Percentiles rank a stretch among this genome's conserved stretches.
These are phyloP conservation scores for Citrus australasica DNA, from an alignment of 345 rosid genomes.

Conservation along the genomic window DNA sequence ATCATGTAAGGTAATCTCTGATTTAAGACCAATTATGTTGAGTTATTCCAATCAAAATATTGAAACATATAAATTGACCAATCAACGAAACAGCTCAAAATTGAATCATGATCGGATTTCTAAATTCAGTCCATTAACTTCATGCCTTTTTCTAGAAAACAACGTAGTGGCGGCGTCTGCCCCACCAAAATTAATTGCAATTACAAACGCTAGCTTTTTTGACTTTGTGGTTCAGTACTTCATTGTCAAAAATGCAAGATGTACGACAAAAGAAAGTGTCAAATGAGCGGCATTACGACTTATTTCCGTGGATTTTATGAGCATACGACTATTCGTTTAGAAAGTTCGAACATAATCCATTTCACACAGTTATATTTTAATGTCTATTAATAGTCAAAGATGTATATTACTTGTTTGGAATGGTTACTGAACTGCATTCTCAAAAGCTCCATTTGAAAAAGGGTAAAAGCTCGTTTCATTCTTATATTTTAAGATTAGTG, in stretches of 20 bases:
- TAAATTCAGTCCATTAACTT: no score
- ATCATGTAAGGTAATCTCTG: conserved; percentile 18
- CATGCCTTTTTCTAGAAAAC: no score
- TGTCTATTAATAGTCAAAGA: no score
- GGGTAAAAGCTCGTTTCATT: no score
- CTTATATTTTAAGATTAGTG: no score
- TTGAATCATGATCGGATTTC: background rate
- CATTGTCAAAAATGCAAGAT: background rate
- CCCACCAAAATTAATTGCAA: background rate
- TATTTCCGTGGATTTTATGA: background rate
- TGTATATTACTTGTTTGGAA: no score
- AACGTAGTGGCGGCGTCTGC: background rate
- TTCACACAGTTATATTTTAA: no score
- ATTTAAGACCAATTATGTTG: conserved; percentile 6
- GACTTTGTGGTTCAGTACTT: background rate
- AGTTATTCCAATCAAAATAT: background rate
- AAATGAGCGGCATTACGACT: background rate
- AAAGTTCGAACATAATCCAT: background rate
- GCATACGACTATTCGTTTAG: background rate
- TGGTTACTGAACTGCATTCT: no score
- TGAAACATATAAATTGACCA: background rate
- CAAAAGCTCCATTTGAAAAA: no score
- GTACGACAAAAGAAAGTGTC: background rate
- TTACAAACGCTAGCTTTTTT: no score
- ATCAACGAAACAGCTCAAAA: background rate